Conservation (phyloP, 108 stramenopile genomes). For the Pseudonitzschia pungens region DNA sequence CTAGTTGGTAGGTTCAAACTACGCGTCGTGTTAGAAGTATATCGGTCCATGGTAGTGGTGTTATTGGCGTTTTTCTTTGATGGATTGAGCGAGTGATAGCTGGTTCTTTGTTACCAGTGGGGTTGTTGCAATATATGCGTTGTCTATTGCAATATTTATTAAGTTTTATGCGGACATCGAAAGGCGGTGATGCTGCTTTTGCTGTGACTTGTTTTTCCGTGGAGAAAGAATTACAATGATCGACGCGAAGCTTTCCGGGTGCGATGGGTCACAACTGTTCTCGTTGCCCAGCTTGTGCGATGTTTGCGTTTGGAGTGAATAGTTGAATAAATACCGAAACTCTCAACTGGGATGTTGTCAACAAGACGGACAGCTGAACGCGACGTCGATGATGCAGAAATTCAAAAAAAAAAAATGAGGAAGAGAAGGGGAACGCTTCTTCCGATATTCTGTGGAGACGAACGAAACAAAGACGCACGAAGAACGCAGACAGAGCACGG, state of each 20-base stretch:
- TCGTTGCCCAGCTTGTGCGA: no score
- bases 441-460: not conserved
- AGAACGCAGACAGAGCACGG: no score
- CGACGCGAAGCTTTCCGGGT: not conserved
- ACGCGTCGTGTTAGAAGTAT: not conserved
- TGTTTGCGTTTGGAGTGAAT: no score
- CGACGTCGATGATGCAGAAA: conserved; percentile 11
- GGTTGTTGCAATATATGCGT: no score
- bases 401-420: conserved; percentile 11
- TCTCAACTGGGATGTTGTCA: not conserved
- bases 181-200: no score
- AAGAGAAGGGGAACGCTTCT: not conserved
- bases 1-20: not conserved
- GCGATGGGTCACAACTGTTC: not conserved
- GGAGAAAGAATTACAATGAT: no score
- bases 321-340: no score
- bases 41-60: not conserved
- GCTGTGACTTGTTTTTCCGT: no score
- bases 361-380: not conserved
- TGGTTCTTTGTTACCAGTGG: no score
- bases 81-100: not conserved
- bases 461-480: not conserved
- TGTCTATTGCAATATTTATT: no score
- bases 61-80: not conserved
- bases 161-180: no score